Base-by-base conservation (phyloP, 345 rosid genomes). In the Populus deltoides region DNA sequence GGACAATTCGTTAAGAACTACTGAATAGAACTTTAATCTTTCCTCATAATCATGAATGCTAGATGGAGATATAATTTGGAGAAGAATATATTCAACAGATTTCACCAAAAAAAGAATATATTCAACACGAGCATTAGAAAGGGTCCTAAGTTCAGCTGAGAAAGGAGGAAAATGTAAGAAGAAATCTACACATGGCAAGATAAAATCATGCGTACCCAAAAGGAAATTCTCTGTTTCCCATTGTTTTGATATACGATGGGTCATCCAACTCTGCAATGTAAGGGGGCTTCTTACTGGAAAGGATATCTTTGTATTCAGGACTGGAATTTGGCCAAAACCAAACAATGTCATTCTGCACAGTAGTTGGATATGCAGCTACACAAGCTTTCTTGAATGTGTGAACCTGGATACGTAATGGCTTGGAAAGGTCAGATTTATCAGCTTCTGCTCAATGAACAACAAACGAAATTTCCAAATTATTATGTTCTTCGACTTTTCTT, bases 271-370 rank as follows among this genome's bases (percentile, higher is more conserved):
- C 93, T 0, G 88, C 87, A 47, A 94, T 84, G 77, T 71, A 88
- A 1, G 97, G 98, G 31, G 98, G 98, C 71, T 85, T 87, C 69
- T 90, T 85, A 57, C 80, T 89, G 20, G 76, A 78, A 59, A 91
- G 73, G 59, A 90, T 88, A 68, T 94, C 89, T 82, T 87, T 92
- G 88, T 84, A 91, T 70, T 82, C 84, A 69, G 97, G 90, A 85
- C 86, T 93, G 55, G 78, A 24, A 70, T 89, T 92, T 10, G 98
- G 97, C 97, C 98, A 94, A 86, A 94, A 90, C 98, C 97, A 94
- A 66, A 94, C 81, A 22, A 94, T 89, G 43, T 86, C 94, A 80
- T 92, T 88, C 71, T 94, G 92, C 80, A 94, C 89, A 3, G 84
- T 78, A 81, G 87, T 87, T 25, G 98, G 97, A 81, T 94, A 94